phyloP scores from a whole-genome alignment of 805 yeast species.

The Debaryomyces maramus region DNA sequence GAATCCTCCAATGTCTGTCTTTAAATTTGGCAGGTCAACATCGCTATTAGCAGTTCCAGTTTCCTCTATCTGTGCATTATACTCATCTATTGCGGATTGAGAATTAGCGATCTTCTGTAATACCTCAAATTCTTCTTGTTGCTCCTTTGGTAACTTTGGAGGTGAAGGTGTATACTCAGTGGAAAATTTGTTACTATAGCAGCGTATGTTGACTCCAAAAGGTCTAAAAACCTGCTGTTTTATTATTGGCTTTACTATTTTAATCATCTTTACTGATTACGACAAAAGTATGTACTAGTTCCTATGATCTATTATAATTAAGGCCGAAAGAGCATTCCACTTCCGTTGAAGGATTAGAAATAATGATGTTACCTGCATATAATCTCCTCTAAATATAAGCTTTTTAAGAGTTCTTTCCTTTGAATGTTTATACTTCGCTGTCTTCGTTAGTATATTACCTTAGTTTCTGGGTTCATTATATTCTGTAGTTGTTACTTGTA shows the following conservation, averaged over 20 bases:
- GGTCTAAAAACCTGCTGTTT: not conserved
- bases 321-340: too few species aligned
- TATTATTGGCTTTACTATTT: not conserved
- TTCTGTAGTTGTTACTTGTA: too few species aligned
- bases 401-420: too few species aligned
- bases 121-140: constrained; percentile 88
- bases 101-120: constrained; percentile 79
- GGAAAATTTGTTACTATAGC: constrained; percentile 22
- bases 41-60: constrained; percentile 27
- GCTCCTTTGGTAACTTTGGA: constrained; percentile 72
- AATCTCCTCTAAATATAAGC: too few species aligned
- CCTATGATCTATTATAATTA: too few species aligned
- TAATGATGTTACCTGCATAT: too few species aligned
- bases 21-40: constrained; percentile 27
- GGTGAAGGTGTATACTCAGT: constrained; percentile 46
- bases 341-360: too few species aligned
- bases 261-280: not conserved
- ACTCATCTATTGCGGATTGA: constrained; percentile 75
- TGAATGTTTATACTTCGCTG: too few species aligned
- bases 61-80: constrained; percentile 49
- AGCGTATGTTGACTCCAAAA: constrained; percentile 3
- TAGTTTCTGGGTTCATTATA: too few species aligned
- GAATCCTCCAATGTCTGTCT: constrained; percentile 60
- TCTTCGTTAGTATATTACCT: too few species aligned
- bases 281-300: too few species aligned